A percentile compares a stretch with the other conserved stretches of the same genome.
Evolutionary conservation across 768 basidiomycete genomes (phyloP).

Genomic region (Rhizopogon roseolus): DNA sequence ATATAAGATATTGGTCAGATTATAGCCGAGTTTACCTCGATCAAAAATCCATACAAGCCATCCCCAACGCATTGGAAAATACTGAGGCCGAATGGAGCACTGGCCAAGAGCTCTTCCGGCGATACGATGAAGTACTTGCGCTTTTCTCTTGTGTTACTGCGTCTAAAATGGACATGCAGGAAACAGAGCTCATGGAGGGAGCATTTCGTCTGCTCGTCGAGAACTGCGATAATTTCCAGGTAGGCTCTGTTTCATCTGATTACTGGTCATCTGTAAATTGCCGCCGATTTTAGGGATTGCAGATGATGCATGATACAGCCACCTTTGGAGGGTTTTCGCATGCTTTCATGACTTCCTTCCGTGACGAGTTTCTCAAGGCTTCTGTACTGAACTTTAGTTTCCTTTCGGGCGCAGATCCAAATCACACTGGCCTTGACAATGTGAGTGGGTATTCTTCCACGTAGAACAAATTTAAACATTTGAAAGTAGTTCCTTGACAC

Average conservation of each 20-base stretch:
- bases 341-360: constrained; percentile 53
- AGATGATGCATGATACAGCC: constrained; percentile 57
- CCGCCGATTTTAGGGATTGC: constrained; percentile 49
- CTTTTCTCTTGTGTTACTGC: not conserved
- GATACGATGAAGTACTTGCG: constrained; percentile 48
- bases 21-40: constrained; percentile 51
- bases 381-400: constrained; percentile 54
- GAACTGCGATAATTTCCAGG: constrained; percentile 74
- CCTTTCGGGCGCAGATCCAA: constrained; percentile 41
- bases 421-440: constrained; percentile 31
- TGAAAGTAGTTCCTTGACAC: constrained; percentile 30
- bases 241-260: constrained; percentile 16
- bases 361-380: constrained; percentile 67
- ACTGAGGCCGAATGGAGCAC: constrained; percentile 51
- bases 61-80: constrained; percentile 54
- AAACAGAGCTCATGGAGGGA: constrained; percentile 63
- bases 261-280: not conserved
- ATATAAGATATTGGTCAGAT: constrained; percentile 47
- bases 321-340: constrained; percentile 64
- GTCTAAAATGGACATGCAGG: constrained; percentile 32
- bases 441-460: constrained; percentile 31
- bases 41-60: constrained; percentile 58
- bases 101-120: constrained; percentile 46
- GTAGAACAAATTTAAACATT: constrained; percentile 4
- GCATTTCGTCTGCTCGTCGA: constrained; percentile 65